phyloP scores from a whole-genome alignment of 345 rosid species.

The Clarkia xantiana region DNA sequence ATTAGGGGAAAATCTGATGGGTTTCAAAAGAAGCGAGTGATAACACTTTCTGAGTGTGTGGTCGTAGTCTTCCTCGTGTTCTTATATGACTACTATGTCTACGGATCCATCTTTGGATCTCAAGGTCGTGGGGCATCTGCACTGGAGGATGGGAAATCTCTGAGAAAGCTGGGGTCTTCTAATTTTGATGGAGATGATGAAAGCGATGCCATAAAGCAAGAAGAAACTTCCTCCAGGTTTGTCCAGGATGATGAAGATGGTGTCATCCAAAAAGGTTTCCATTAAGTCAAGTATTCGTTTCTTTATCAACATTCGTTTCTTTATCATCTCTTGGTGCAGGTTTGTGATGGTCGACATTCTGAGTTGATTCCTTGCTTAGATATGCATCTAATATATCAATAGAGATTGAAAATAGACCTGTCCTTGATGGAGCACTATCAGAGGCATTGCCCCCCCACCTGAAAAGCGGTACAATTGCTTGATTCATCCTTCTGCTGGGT shows the following conservation, averaged over 20 bases:
- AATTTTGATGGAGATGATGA: slow-evolving; percentile 77
- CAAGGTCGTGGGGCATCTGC: slow-evolving; percentile 52
- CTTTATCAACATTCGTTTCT: background rate
- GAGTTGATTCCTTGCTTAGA: slow-evolving; percentile 94
- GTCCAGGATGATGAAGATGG: slow-evolving; percentile 35
- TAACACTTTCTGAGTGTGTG: slow-evolving; percentile 36
- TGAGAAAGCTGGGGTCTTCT: slow-evolving; percentile 70
- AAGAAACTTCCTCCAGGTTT: slow-evolving; percentile 35
- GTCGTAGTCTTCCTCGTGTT: slow-evolving; percentile 51
- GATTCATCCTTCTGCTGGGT: slow-evolving; percentile 93
- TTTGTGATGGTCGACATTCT: slow-evolving; percentile 89
- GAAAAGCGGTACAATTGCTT: slow-evolving; percentile 89
- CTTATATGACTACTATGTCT: slow-evolving; percentile 52
- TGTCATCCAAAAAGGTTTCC: slow-evolving; percentile 54
- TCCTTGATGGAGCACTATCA: slow-evolving; percentile 97
- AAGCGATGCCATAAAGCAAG: slow-evolving; percentile 37
- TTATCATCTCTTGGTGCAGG: slow-evolving; percentile 21
- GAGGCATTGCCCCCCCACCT: slow-evolving; percentile 89
- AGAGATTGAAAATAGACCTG: slow-evolving; percentile 90
- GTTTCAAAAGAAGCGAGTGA: slow-evolving; percentile 68
- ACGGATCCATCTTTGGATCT: slow-evolving; percentile 55
- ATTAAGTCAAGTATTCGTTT: slow-evolving; percentile 28
- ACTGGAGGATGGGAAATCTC: slow-evolving; percentile 60
- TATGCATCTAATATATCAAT: slow-evolving; percentile 76
- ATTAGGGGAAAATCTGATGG: slow-evolving; percentile 94